Evolutionary conservation across 2,329 filamentous ascomycete genomes (phyloP).

Genomic region (Bimuria novae-zelandiae): DNA sequence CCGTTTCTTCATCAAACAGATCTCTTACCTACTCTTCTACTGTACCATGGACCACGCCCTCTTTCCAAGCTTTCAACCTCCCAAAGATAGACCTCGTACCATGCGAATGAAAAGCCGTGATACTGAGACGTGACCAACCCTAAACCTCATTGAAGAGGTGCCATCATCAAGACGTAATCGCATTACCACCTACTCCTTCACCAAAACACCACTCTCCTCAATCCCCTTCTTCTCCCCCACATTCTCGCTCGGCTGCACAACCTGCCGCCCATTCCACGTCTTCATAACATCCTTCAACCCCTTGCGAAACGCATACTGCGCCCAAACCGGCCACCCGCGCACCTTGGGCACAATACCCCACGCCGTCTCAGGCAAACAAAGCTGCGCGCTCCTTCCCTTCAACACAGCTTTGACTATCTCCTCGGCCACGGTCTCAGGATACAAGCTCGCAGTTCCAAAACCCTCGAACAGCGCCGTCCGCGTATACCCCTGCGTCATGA

Average conservation of each 20-base stretch:
- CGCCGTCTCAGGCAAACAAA: constrained; percentile 57
- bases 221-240: constrained; percentile 23
- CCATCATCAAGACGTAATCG: too few relatives aligned
- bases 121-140: too few relatives aligned
- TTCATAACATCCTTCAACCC: constrained; percentile 40
- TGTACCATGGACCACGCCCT: too few relatives aligned
- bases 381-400: constrained; percentile 60
- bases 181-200: constrained; percentile 24
- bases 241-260: constrained; percentile 42
- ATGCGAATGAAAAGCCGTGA: too few relatives aligned
- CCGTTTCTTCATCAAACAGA: too few relatives aligned
- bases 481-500: constrained; percentile 67
- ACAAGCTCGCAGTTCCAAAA: constrained; percentile 58
- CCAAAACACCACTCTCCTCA: constrained; percentile 34
- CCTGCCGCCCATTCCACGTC: constrained; percentile 44
- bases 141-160: too few relatives aligned
- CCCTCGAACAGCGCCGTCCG: constrained; percentile 65
- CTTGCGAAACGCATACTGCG: constrained; percentile 59
- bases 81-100: too few relatives aligned
- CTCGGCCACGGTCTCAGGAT: constrained; percentile 68
- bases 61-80: too few relatives aligned
- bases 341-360: constrained; percentile 44
- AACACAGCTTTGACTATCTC: constrained; percentile 65
- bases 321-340: constrained; percentile 65
- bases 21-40: too few relatives aligned